A percentile compares a stretch with the other conserved stretches of the same genome.
phyloP scores from a whole-genome alignment of 2,329 filamentous ascomycete genomes.

The Aspergillus piperis region DNA sequence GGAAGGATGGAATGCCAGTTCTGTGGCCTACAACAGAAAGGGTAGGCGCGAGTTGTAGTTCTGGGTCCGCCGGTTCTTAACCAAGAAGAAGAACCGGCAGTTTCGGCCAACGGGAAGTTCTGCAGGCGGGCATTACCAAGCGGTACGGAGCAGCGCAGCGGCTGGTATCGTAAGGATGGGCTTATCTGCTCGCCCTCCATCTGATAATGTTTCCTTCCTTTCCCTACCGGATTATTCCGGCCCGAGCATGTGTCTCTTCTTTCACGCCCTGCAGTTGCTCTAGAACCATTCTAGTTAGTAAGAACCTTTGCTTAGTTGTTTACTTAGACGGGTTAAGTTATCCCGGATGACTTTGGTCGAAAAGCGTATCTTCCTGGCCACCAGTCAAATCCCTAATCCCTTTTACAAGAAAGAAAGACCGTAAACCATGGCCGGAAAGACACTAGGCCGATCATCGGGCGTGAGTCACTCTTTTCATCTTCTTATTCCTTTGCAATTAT shows the following conservation, averaged over 20 bases:
- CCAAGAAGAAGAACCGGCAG: neutral
- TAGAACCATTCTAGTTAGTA: no score
- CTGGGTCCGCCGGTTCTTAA: neutral
- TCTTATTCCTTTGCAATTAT: neutral
- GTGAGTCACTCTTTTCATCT: slow-evolving; percentile 17
- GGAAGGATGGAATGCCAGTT: no score
- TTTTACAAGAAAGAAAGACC: neutral
- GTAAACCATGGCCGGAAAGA: slow-evolving; percentile 20
- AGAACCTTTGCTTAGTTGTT: neutral
- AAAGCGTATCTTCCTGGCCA: neutral
- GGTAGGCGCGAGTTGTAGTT: neutral
- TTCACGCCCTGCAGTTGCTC: no score
- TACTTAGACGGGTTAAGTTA: neutral
- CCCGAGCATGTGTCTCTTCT: neutral
- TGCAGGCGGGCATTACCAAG: slow-evolving; percentile 14
- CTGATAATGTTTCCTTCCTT: slow-evolving; percentile 13
- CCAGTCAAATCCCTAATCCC: neutral
- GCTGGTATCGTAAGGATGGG: neutral
- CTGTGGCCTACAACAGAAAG: neutral
- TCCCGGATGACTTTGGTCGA: slow-evolving; percentile 1
- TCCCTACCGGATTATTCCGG: neutral
- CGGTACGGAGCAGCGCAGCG: neutral
- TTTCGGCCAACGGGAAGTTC: slow-evolving; percentile 14
- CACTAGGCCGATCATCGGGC: slow-evolving; percentile 24
- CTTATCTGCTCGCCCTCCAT: slow-evolving; percentile 13